Percentiles rank a stretch among this genome's conserved stretches.
Conservation (phyloP, 371 early-diverging fungal species). For the Lichtheimia hyalospora region DNA sequence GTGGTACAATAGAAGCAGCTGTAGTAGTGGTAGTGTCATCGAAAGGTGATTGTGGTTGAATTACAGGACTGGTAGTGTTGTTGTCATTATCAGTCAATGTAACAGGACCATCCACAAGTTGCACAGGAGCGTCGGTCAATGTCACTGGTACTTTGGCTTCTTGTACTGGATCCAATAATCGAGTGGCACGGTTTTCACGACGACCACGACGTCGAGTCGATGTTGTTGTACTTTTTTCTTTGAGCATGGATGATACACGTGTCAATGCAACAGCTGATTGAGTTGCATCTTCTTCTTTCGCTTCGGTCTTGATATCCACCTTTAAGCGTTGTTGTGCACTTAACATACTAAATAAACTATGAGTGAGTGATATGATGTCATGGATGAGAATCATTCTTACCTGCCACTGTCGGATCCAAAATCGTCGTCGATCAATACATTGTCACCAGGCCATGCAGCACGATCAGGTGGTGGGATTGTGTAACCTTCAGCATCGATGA, state of each 20-base stretch:
- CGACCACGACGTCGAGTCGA: slow-evolving; percentile 38
- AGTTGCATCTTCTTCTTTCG: slow-evolving; percentile 27
- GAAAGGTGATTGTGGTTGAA: slow-evolving; percentile 6
- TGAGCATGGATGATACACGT: slow-evolving; percentile 33
- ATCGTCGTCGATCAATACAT: slow-evolving; percentile 11
- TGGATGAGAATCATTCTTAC: slow-evolving; percentile 1
- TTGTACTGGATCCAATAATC: slow-evolving; percentile 24
- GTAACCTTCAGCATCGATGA: slow-evolving; percentile 50
- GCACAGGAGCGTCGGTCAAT: neutral
- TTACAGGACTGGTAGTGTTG: neutral
- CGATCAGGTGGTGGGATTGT: slow-evolving; percentile 56
- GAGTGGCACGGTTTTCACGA: slow-evolving; percentile 38
- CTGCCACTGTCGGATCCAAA: slow-evolving; percentile 26
- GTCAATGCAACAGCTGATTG: slow-evolving; percentile 34
- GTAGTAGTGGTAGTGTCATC: neutral
- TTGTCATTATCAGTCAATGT: neutral
- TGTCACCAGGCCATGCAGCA: slow-evolving; percentile 39
- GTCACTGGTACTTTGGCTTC: slow-evolving; percentile 6
- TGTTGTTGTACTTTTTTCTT: slow-evolving; percentile 20
- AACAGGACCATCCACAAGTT: neutral
- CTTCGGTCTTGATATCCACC: slow-evolving; percentile 37
- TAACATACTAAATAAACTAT: slow-evolving; percentile 23
- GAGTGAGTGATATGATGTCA: neutral
- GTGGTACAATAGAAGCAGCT: slow-evolving; percentile 5
- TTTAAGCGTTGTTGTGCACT: slow-evolving; percentile 23